Percentiles rank a stretch among this genome's conserved stretches.
Conservation (phyloP, 148 eudicot genomes). For the Drosera capensis region DNA sequence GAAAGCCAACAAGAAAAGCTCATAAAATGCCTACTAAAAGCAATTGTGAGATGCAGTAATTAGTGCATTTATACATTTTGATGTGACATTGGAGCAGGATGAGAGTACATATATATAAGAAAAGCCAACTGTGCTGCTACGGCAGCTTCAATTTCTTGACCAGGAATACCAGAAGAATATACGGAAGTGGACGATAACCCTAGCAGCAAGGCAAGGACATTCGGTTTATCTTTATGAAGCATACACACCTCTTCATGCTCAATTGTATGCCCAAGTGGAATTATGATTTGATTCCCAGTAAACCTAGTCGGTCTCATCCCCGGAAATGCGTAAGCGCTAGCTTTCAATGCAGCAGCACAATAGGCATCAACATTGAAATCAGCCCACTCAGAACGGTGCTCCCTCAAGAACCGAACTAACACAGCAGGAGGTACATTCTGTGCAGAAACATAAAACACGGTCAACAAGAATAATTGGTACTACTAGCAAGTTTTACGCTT, state of each 20-base stretch:
- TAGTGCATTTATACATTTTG: neutral
- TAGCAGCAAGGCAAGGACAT: neutral
- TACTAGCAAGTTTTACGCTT: no score
- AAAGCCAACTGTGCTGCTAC: no score
- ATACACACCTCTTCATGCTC: constrained; percentile 80
- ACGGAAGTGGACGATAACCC: neutral
- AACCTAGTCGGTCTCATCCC: constrained; percentile 67
- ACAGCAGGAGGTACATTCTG: constrained; percentile 92
- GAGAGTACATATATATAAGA: no score
- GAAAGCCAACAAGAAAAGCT: neutral
- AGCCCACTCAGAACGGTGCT: constrained; percentile 99
- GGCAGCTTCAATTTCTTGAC: neutral
- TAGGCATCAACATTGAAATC: constrained; percentile 85
- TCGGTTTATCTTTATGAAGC: neutral
- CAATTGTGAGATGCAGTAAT: neutral
- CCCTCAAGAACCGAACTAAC: constrained; percentile 77
- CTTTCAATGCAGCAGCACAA: constrained; percentile 60
- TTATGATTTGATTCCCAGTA: constrained; percentile 79
- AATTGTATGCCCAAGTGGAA: constrained; percentile 90
- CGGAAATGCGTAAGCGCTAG: constrained; percentile 47
- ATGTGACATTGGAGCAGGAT: neutral
- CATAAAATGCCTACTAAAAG: neutral
- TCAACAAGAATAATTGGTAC: no score
- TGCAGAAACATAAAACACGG: no score
- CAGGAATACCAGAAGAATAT: neutral